Evolutionary conservation across 225 moss, liverwort and hornwort genomes (phyloP), one percentile per base, ranked within the genome.

Genomic region (Neckera pumila): DNA sequence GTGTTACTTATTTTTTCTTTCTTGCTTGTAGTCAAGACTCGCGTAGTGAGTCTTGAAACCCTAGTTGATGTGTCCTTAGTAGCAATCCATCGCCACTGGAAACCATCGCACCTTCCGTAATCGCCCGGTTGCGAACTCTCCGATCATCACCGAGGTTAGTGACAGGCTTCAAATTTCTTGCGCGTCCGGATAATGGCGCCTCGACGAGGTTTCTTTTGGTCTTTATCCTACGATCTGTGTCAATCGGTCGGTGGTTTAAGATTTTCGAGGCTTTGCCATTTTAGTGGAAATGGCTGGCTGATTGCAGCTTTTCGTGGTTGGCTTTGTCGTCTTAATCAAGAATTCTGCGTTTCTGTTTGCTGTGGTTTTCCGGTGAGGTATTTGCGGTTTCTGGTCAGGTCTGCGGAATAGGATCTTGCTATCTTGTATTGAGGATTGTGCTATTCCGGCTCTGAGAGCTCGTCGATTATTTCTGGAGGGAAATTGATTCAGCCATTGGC

Each of bases 141-240:
- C 90, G 83, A 86, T 90, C 86, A 79, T 42, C 33, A 65, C 17
- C n/a, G 78, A 92, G 92, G 92, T 92, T 58, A 88, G 92, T 88
- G 78, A 33, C 67, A 70, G 34, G 8, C 40, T 79, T 34, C 15
- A 53, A 88, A 66, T 84, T 89, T 49, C 60, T 10, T 74, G 34
- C 7, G 71, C 28, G 56, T 54, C 34, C 13, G 58, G 66, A 36
- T 65, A 79, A 40, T 79, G 64, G 84, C 33, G 59, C 23, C 20
- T 58, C 45, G 66, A n/a, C 12, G 64, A 43, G 45, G 45, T 74
- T 40, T 71, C 42, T 20, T 81, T 76, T 78, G 23, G 72, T 57
- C 61, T 81, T 78, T 43, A 28, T 60, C 83, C 71, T 75, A 34
- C 71, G 90, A 88, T 90, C 86, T 88, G 79, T 49, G 69, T 67